Evolutionary conservation across 371 early-diverging fungal species (phyloP).

Genomic region (Lichtheimia hyalospora): DNA sequence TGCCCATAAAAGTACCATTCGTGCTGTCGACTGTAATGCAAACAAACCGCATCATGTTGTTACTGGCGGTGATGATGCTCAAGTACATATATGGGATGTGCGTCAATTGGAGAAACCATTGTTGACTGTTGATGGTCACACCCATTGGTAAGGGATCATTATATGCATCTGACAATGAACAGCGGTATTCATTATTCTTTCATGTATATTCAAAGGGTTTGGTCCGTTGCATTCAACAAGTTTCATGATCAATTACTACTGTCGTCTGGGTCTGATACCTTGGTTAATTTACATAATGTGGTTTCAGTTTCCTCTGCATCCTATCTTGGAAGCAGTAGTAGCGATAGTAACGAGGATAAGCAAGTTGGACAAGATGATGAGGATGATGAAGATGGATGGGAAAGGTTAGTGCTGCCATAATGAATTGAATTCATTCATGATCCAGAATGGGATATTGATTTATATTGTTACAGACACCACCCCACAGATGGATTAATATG

Average conservation of each 20-base stretch:
- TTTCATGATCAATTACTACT: slow-evolving; percentile 90
- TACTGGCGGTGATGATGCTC: slow-evolving; percentile 85
- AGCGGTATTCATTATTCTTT: neutral
- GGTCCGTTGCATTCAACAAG: slow-evolving; percentile 80
- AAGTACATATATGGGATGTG: slow-evolving; percentile 83
- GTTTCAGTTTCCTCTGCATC: slow-evolving; percentile 83
- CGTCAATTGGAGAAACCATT: slow-evolving; percentile 56
- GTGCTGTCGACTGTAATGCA: slow-evolving; percentile 83
- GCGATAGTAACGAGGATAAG: neutral
- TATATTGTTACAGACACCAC: slow-evolving; percentile 29
- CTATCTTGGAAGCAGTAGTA: slow-evolving; percentile 26
- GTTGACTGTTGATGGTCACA: slow-evolving; percentile 71
- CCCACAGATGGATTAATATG: slow-evolving; percentile 81
- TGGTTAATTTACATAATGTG: slow-evolving; percentile 81
- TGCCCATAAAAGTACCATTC: slow-evolving; percentile 68
- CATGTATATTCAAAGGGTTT: slow-evolving; percentile 58
- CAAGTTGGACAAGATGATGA: slow-evolving; percentile 15
- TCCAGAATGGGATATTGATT: neutral
- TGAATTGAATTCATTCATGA: slow-evolving; percentile 1
- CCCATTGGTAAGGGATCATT: slow-evolving; percentile 72
- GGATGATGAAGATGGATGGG: slow-evolving; percentile 4
- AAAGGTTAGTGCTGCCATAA: slow-evolving; percentile 1
- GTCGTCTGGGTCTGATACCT: slow-evolving; percentile 80
- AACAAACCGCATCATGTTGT: slow-evolving; percentile 80
- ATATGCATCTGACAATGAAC: neutral